Evolutionary conservation across 106 monocot genomes (phyloP), one percentile per base, ranked within the genome.

Genomic region (Platanthera zijinensis): DNA sequence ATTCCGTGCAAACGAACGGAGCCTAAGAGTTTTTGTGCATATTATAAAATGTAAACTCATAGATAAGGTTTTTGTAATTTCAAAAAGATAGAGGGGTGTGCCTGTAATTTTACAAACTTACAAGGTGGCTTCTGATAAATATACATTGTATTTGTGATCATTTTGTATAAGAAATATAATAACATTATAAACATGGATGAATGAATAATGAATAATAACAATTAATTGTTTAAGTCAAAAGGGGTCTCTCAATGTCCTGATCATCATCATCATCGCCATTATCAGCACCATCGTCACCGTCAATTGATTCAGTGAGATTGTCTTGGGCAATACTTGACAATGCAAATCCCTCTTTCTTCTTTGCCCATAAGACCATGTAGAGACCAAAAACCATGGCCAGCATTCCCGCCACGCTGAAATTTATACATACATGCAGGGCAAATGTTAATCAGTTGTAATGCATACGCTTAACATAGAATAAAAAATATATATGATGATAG

Each of bases 341-440:
- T 47, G 32, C 50, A 17, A 61, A 52, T 12, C 71, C 76, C 81
- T 90, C 90, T 80, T 83, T 90, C 74, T 82, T 85, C 80, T 87
- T 90, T n/a, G 90, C 90, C 90, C 87, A 87, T 15, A 90, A 69
- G 18, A 90, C 87, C 79, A 90, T 87, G 74, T 90, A 90, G 8
- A 90, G 81, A 8, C 90, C 90, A 10, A 69, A 66, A 74, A 87
- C 87, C 79, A 90, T 81, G 21, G 81, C 12, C 6, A 90, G 28
- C 87, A 87, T 90, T 15, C 87, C 90, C 51, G 50, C 48, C 7
- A 90, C 14, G 67, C 90, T 90, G 85, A 69, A 69, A 10, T 7
- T 30, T 14, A 70, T 10, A 48, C 10, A 66, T 28, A 67, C 3
- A 53, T 53, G 2, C 32, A 0, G 2, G 32, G 32, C 32, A 32